phyloP scores from a whole-genome alignment of 305 asterid genomes.

The Solanum hybrid region DNA sequence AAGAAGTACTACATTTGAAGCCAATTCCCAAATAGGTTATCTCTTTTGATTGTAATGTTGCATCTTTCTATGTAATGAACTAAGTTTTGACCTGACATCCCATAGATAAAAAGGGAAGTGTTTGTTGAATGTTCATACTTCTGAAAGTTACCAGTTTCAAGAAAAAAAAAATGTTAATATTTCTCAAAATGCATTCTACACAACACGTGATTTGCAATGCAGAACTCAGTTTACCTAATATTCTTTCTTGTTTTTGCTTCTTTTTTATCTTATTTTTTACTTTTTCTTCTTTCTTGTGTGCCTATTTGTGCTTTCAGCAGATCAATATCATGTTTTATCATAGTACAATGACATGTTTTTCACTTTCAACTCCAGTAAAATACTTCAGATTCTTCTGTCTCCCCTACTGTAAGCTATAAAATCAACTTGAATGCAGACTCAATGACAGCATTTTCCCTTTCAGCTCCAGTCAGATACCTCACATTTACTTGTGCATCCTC shows the following conservation, averaged over 20 bases:
- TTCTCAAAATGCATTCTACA: not conserved
- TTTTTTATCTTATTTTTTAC: not conserved
- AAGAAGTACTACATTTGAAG: not conserved
- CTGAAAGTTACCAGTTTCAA: not conserved
- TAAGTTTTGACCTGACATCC: not conserved
- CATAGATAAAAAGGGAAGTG: not conserved
- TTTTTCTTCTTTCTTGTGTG: not conserved
- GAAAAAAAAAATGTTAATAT: not conserved
- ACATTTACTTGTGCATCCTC: not conserved
- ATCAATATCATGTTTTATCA: not conserved
- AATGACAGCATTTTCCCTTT: not conserved
- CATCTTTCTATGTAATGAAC: not conserved
- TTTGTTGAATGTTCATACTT: not conserved
- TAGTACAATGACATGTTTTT: not conserved
- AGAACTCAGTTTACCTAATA: not conserved
- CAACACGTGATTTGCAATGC: not conserved
- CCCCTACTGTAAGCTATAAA: not conserved
- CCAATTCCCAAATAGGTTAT: not conserved
- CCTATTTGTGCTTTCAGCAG: not conserved
- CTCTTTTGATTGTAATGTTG: not conserved
- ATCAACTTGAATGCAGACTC: not conserved
- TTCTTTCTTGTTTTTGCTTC: not conserved
- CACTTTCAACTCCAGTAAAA: not conserved
- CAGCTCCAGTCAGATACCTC: not conserved
- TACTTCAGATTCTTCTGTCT: not conserved